Conservation (phyloP, 768 basidiomycete species). For the Hypholoma fasciculare region DNA sequence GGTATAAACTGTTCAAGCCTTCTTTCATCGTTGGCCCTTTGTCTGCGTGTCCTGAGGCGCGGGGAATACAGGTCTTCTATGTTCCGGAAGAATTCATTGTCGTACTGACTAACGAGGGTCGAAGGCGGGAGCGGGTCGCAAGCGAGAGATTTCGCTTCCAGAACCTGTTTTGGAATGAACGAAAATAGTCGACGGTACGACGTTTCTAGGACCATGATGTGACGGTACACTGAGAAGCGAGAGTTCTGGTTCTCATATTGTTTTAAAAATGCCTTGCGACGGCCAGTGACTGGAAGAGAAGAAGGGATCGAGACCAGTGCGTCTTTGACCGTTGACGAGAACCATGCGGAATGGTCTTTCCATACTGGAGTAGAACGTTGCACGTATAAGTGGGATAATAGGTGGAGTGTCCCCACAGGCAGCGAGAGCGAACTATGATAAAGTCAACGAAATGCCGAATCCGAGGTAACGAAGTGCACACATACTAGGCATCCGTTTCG, state of each 20-base stretch:
- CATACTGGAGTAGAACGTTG: conserved; percentile 76
- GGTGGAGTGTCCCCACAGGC: conserved; percentile 57
- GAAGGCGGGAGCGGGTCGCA: conserved; percentile 89
- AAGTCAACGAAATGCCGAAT: neutral
- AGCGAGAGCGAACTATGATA: conserved; percentile 34
- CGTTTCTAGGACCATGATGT: conserved; percentile 73
- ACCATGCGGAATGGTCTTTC: conserved; percentile 81
- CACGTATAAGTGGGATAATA: conserved; percentile 87
- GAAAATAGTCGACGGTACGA: conserved; percentile 59
- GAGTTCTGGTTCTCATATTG: conserved; percentile 42
- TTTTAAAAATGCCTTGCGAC: conserved; percentile 31
- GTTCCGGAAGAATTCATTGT: conserved; percentile 73
- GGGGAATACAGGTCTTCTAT: conserved; percentile 50
- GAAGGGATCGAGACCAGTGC: conserved; percentile 40
- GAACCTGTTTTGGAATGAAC: conserved; percentile 66
- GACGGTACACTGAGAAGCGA: conserved; percentile 64
- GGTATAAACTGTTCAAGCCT: conserved; percentile 57
- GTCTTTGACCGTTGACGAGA: conserved; percentile 52
- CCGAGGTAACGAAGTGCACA: neutral
- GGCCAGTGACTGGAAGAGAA: conserved; percentile 33
- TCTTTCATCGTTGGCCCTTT: conserved; percentile 49
- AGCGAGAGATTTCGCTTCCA: conserved; percentile 56
- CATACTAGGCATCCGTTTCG: conserved; percentile 66
- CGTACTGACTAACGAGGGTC: conserved; percentile 59
- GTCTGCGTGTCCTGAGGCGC: conserved; percentile 37